Base-by-base conservation (phyloP, 495 filamentous ascomycete genomes). In the Jackrogersella multiformis region DNA sequence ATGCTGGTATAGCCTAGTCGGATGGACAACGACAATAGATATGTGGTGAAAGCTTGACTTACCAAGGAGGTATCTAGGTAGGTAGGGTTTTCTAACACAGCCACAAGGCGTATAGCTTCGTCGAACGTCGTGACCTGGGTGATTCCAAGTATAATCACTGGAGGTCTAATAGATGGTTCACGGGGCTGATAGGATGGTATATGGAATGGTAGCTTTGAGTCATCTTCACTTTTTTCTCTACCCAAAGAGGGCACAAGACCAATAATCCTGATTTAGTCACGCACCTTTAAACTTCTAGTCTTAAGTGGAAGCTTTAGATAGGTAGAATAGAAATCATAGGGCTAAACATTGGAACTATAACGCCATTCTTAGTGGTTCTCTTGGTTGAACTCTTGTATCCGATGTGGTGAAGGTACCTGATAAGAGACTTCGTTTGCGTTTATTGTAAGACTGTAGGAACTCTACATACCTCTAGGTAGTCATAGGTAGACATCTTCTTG, bases 191-290 rank as follows among this genome's bases (percentile, higher is more conserved):
- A n/a, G 7, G 10, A 53, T 36, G 16, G 30, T 36, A 46, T n/a
- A 53, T 36, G 28, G 30, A 23, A 46, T n/a, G 23, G 35, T 44
- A 35, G 36, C 24, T 26, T 44, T 36, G 23, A 20, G 48, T 53
- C 46, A 53, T 61, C 48, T 53, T 58, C 39, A 34, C 12, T 15
- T 46, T 58, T 45, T 13, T 39, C 41, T 53, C 18, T n/a, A 9
- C 16, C 32, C 15, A 1, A 16, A 6, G 18, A 41, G 52, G 34
- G 51, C 61, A 64, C 61, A 64, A 64, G 61, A 64, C 42, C 41
- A 64, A 30, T 16, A 30, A 23, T 24, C 8, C 8, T 49, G 41
- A 9, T n/a, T 21, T 41, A 56, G 35, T 64, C 61, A 64, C 61
- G 52, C 52, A 64, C 41, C 35, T 56, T 56, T 2, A 18, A 24